Percentiles rank a stretch among this genome's conserved stretches.
Evolutionary conservation across 179 eudicot species (phyloP).

Genomic region (Amaranthus tricolor): DNA sequence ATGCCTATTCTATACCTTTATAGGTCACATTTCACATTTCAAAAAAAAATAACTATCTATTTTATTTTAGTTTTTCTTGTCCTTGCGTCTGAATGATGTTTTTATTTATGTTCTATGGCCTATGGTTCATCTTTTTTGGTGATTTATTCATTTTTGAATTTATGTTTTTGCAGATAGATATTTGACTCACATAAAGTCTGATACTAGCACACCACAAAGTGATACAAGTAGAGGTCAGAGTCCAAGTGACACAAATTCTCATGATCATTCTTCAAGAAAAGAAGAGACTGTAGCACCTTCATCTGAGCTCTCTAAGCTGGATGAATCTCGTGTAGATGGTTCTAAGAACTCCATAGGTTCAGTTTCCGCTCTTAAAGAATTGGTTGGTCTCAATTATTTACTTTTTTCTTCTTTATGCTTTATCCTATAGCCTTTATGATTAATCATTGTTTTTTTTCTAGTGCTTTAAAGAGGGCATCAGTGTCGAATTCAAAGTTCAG

Average conservation of each 20-base stretch:
- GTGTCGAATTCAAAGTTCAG: conserved; percentile 54
- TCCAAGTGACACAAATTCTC: conserved; percentile 47
- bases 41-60: too few relatives aligned
- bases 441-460: conserved; percentile 25
- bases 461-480: conserved; percentile 81
- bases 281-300: conserved; percentile 37
- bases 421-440: background rate
- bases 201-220: conserved; percentile 44
- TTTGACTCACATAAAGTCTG: conserved; percentile 53
- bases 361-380: conserved; percentile 63
- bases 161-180: conserved; percentile 60
- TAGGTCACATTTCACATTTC: too few relatives aligned
- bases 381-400: conserved; percentile 40
- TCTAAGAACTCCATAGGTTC: conserved; percentile 52
- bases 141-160: conserved; percentile 24
- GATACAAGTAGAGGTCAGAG: conserved; percentile 51
- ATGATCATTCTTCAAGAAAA: conserved; percentile 35
- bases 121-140: background rate
- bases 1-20: too few relatives aligned
- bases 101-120: too few relatives aligned
- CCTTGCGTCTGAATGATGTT: too few relatives aligned
- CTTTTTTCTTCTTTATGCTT: background rate
- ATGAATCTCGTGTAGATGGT: conserved; percentile 45
- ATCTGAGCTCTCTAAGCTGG: conserved; percentile 42
- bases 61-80: too few relatives aligned